Evolutionary conservation across 2,329 filamentous ascomycete genomes (phyloP).

Genomic region (Colletotrichum melonis): DNA sequence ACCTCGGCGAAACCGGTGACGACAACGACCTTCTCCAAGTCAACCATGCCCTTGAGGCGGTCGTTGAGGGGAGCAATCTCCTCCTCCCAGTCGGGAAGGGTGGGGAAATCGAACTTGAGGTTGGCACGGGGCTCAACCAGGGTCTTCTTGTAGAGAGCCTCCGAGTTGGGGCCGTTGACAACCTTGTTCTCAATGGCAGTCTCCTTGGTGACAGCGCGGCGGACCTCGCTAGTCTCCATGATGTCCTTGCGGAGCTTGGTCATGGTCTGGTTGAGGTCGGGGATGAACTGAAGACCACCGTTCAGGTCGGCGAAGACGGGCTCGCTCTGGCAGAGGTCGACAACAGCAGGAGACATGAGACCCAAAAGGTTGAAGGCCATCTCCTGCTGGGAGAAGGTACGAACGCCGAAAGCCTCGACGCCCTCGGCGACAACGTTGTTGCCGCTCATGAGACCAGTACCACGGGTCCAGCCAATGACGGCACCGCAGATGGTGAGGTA

Average conservation of each 20-base stretch:
- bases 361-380: constrained; percentile 99
- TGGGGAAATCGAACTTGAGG: constrained; percentile 96
- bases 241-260: constrained; percentile 93
- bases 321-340: constrained; percentile 94
- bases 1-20: constrained; percentile 97
- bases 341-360: constrained; percentile 92
- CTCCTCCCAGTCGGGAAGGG: constrained; percentile 88
- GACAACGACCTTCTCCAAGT: constrained; percentile 97
- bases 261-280: constrained; percentile 95
- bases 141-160: constrained; percentile 94
- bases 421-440: constrained; percentile 99
- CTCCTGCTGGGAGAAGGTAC: constrained; percentile 98
- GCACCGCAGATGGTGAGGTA: constrained; percentile 99
- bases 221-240: constrained; percentile 93
- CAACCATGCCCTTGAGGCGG: constrained; percentile 95
- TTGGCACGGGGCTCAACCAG: constrained; percentile 94
- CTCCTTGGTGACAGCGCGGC: constrained; percentile 94
- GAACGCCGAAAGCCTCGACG: constrained; percentile 94
- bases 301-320: constrained; percentile 98
- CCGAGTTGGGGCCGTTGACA: constrained; percentile 92
- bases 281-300: constrained; percentile 96
- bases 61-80: constrained; percentile 91
- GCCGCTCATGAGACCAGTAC: constrained; percentile 96
- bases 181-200: constrained; percentile 97
- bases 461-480: constrained; percentile 98